A percentile compares a stretch with the other conserved stretches of the same genome.
phyloP scores from a whole-genome alignment of 768 basidiomycete species.

The Leucocoprinus leucothites region DNA sequence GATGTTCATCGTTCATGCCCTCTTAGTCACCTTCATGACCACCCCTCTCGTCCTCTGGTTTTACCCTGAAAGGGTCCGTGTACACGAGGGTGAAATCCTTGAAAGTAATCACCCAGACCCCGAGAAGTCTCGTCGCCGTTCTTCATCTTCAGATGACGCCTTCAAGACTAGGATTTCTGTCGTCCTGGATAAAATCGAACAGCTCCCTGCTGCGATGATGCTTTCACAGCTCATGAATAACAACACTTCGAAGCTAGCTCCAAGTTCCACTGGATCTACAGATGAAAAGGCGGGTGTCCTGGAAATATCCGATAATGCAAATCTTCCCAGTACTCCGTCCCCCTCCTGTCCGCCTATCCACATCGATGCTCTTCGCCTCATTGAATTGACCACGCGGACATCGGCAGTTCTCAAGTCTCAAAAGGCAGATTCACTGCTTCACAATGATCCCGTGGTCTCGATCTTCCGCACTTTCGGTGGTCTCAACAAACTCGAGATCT shows the following conservation, averaged over 20 bases:
- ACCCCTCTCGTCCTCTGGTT: conserved; percentile 78
- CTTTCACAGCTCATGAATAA: conserved; percentile 69
- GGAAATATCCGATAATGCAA: neutral
- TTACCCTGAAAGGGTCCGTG: conserved; percentile 66
- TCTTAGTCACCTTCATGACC: conserved; percentile 78
- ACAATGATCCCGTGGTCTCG: conserved; percentile 67
- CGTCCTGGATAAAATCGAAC: conserved; percentile 79
- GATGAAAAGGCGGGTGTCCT: conserved; percentile 26
- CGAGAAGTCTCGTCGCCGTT: conserved; percentile 9
- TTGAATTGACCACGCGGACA: conserved; percentile 87
- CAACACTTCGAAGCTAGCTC: neutral
- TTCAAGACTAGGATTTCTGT: conserved; percentile 63
- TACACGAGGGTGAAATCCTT: conserved; percentile 13
- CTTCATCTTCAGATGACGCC: conserved; percentile 29
- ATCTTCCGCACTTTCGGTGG: conserved; percentile 78
- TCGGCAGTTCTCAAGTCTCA: conserved; percentile 84
- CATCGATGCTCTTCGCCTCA: conserved; percentile 79
- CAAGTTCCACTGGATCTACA: conserved; percentile 8
- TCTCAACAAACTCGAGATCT: conserved; percentile 63
- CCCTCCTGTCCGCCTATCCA: conserved; percentile 26
- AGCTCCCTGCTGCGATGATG: conserved; percentile 80
- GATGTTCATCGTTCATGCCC: conserved; percentile 83
- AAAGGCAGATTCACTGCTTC: conserved; percentile 65
- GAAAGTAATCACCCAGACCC: neutral
- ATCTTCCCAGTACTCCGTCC: neutral